These are phyloP conservation scores for Trapa bicornis DNA, from an alignment of 345 rosid species.

Conservation along the genomic window DNA sequence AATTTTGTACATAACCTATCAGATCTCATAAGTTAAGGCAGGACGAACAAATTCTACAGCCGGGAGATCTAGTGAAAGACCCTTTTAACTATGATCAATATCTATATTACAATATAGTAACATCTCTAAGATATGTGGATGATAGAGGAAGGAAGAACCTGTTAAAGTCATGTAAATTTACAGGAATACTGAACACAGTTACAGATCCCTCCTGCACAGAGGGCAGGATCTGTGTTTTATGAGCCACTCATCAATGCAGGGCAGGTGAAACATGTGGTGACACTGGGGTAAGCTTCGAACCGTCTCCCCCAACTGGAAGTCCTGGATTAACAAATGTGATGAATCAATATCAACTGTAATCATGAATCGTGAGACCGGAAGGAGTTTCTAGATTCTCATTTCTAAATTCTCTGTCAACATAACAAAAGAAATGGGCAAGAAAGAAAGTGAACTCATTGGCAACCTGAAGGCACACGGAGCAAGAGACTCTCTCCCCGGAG, in stretches of 20 bases:
- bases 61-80: not conserved
- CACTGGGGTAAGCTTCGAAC: slow-evolving; percentile 92
- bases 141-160: not conserved
- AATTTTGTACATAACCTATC: slow-evolving; percentile 26
- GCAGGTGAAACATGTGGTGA: slow-evolving; percentile 93
- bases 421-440: not conserved
- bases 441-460: not conserved
- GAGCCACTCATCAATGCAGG: slow-evolving; percentile 98
- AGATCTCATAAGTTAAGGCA: slow-evolving; percentile 6
- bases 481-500: slow-evolving; percentile 66
- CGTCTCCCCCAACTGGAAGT: slow-evolving; percentile 82
- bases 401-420: not conserved
- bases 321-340: slow-evolving; percentile 32
- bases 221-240: slow-evolving; percentile 87
- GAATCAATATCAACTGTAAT: not conserved
- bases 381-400: slow-evolving; percentile 3
- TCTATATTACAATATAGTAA: not conserved
- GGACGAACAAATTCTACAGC: slow-evolving; percentile 8
- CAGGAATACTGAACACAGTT: slow-evolving; percentile 6
- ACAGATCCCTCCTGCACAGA: slow-evolving; percentile 84
- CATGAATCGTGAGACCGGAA: not conserved
- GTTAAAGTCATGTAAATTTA: not conserved
- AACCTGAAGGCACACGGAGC: slow-evolving; percentile 99
- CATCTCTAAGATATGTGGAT: not conserved
- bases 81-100: not conserved